phyloP scores from a whole-genome alignment of 1,284 basidiomycete species.

The Cryptococcus sp. region DNA sequence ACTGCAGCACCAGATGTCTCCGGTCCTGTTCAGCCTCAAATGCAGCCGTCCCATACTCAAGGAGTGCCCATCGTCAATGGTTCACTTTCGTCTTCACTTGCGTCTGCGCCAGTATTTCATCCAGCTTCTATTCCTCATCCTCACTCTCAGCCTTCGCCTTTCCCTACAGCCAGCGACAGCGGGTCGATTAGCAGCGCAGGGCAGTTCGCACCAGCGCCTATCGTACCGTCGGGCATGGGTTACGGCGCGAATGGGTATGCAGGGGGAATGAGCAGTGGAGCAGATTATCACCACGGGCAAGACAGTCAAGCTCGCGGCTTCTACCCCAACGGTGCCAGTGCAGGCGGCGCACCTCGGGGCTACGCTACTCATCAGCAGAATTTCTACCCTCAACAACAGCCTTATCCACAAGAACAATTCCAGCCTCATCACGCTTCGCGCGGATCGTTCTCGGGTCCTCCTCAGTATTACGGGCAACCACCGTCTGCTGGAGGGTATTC shows the following conservation, averaged over 20 bases:
- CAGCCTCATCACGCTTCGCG: slow-evolving; percentile 19
- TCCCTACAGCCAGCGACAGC: slow-evolving; percentile 30
- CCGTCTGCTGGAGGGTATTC: slow-evolving; percentile 2
- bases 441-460: slow-evolving; percentile 28
- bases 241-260: too few species aligned
- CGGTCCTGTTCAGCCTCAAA: slow-evolving; percentile 1
- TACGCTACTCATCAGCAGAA: slow-evolving; percentile 4
- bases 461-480: slow-evolving; percentile 11
- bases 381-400: slow-evolving; percentile 3
- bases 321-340: slow-evolving; percentile 4
- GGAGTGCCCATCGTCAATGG: background rate
- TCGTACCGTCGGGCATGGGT: slow-evolving; percentile 1
- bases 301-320: slow-evolving; percentile 8
- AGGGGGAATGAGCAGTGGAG: background rate
- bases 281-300: slow-evolving; percentile 1
- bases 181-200: slow-evolving; percentile 30
- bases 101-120: background rate
- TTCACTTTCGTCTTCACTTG: slow-evolving; percentile 4
- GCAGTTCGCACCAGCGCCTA: slow-evolving; percentile 13
- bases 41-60: background rate
- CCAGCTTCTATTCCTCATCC: background rate
- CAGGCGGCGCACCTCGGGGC: background rate
- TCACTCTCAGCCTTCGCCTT: slow-evolving; percentile 18
- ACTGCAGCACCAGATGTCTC: too few species aligned
- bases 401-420: slow-evolving; percentile 19